These are phyloP conservation scores for Tricholoma matsutake DNA, from an alignment of 768 basidiomycete genomes.

Conservation along the genomic window DNA sequence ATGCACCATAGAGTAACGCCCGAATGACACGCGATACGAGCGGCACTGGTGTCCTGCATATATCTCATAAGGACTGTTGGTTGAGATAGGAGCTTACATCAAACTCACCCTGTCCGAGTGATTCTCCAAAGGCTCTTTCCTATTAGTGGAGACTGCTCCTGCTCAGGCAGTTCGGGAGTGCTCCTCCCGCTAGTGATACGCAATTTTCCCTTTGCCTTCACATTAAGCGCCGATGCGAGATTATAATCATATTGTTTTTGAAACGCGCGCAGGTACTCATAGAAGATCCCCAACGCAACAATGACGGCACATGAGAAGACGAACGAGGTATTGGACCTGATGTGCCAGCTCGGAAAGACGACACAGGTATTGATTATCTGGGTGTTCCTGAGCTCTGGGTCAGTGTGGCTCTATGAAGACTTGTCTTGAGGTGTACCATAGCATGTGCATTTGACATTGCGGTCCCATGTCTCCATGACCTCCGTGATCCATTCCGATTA, in stretches of 20 bases:
- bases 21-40: conserved; percentile 49
- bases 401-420: neutral
- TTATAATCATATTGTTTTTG: conserved; percentile 55
- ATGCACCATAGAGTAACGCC: conserved; percentile 69
- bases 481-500: conserved; percentile 37
- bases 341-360: conserved; percentile 79
- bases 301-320: conserved; percentile 63
- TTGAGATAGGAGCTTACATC: neutral
- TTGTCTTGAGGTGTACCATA: conserved; percentile 47
- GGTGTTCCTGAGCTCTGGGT: conserved; percentile 53
- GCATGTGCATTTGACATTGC: conserved; percentile 76
- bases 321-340: conserved; percentile 54
- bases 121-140: conserved; percentile 36
- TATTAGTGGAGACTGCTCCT: conserved; percentile 56
- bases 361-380: conserved; percentile 78
- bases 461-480: conserved; percentile 42
- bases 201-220: conserved; percentile 47
- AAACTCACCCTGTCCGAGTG: conserved; percentile 40
- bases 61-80: neutral
- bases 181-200: conserved; percentile 24
- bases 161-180: conserved; percentile 15
- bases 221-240: conserved; percentile 48
- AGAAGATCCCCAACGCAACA: conserved; percentile 65
- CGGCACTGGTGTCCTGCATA: conserved; percentile 50
- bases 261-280: conserved; percentile 73